These are phyloP conservation scores for Phycomyces blakesleeanus DNA, from an alignment of 192 early-diverging fungal species.

Conservation along the genomic window DNA sequence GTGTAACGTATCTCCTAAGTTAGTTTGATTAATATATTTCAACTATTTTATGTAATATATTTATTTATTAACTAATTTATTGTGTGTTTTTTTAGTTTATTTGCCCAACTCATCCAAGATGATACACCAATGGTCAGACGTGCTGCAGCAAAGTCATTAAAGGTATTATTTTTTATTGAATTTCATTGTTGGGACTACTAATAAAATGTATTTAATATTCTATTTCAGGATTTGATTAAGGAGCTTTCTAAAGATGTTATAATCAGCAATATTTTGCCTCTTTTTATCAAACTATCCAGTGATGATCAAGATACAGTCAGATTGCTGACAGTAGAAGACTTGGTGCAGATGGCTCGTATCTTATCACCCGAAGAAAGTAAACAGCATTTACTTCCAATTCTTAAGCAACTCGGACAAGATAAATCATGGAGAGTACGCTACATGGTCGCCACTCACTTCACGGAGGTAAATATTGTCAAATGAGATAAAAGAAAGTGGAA, in stretches of 20 bases:
- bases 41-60: not conserved
- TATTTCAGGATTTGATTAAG: constrained; percentile 62
- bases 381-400: constrained; percentile 65
- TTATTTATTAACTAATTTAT: not conserved
- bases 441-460: constrained; percentile 98
- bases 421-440: constrained; percentile 98
- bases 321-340: constrained; percentile 87
- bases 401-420: constrained; percentile 80
- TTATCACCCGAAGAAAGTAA: constrained; percentile 78
- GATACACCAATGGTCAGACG: constrained; percentile 98
- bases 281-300: constrained; percentile 81
- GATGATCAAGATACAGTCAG: constrained; percentile 96
- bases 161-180: constrained; percentile 41
- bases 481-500: not conserved
- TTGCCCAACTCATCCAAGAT: constrained; percentile 83
- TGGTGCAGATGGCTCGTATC: constrained; percentile 84
- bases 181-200: not conserved
- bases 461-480: constrained; percentile 52
- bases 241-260: constrained; percentile 71
- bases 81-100: constrained; percentile 46
- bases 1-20: constrained; percentile 40
- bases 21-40: not conserved
- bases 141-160: constrained; percentile 81
- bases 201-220: not conserved
- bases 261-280: constrained; percentile 76